These are phyloP conservation scores for Ceraceosorus guamensis DNA, from an alignment of 1,284 basidiomycete species.

Conservation along the genomic window DNA sequence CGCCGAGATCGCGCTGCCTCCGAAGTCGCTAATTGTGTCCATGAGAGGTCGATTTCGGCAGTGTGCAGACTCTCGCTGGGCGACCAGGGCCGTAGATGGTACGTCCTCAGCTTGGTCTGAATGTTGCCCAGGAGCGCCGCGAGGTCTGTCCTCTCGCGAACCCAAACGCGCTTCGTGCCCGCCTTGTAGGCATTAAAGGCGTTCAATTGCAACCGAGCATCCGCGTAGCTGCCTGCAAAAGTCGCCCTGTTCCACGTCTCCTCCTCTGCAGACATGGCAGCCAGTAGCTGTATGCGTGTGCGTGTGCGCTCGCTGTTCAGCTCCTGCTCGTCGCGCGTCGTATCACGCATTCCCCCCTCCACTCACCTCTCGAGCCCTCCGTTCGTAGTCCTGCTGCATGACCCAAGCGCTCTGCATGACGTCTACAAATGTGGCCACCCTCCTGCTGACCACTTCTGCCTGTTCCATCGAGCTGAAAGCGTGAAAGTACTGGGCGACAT, in stretches of 20 bases:
- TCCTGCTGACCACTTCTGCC: conserved; percentile 82
- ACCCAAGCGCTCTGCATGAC: conserved; percentile 67
- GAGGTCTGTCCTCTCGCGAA: conserved; percentile 80
- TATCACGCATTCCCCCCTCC: not conserved
- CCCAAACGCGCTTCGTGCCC: conserved; percentile 76
- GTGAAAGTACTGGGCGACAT: conserved; percentile 92
- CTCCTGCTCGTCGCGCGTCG: not conserved
- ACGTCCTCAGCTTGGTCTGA: conserved; percentile 87
- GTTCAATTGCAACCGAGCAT: conserved; percentile 69
- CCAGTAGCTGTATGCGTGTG: conserved; percentile 22
- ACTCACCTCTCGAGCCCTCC: conserved; percentile 66
- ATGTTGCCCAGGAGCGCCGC: conserved; percentile 84
- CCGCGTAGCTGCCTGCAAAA: conserved; percentile 56
- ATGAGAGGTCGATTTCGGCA: conserved; percentile 69
- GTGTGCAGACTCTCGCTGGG: conserved; percentile 28
- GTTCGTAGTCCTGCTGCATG: conserved; percentile 85
- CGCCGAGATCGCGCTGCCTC: conserved; percentile 72
- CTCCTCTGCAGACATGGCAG: conserved; percentile 22
- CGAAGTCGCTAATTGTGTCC: conserved; percentile 65
- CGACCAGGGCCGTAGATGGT: conserved; percentile 54
- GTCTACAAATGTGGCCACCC: conserved; percentile 92
- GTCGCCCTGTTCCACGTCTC: conserved; percentile 25
- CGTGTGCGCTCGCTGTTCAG: not conserved
- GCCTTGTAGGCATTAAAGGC: conserved; percentile 76
- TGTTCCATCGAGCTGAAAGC: conserved; percentile 97